Evolutionary conservation across 2,329 filamentous ascomycete genomes (phyloP).

Genomic region (Botrytis hyacinthi): DNA sequence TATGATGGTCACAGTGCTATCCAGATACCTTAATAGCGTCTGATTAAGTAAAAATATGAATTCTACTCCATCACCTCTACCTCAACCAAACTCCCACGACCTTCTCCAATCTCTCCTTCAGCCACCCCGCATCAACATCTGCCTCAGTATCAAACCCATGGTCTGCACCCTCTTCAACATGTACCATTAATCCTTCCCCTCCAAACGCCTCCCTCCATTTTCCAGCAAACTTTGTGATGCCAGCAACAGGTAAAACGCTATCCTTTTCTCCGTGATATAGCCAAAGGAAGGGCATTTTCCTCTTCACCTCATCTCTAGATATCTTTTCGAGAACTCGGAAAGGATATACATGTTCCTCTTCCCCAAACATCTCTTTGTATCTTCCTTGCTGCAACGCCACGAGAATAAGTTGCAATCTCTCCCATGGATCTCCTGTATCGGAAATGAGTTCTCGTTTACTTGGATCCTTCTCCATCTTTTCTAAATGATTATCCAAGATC

Average conservation of each 20-base stretch:
- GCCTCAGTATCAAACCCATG: background rate
- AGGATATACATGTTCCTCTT: background rate
- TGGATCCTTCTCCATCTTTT: background rate
- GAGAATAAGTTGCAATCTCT: background rate
- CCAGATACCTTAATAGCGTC: background rate
- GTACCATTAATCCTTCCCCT: background rate
- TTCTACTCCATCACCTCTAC: background rate
- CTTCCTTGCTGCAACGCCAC: background rate
- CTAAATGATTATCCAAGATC: background rate
- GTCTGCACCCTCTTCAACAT: background rate
- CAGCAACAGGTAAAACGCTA: background rate
- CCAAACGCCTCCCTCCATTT: background rate
- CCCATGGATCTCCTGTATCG: background rate
- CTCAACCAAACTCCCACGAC: background rate
- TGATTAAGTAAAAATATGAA: background rate
- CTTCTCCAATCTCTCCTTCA: background rate
- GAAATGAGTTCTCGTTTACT: background rate
- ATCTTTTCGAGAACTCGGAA: background rate
- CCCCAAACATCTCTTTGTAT: background rate
- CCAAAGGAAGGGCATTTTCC: background rate
- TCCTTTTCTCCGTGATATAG: background rate
- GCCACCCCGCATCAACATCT: background rate
- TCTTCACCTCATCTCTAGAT: background rate
- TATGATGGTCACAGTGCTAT: background rate
- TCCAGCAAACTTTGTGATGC: background rate